Conservation (phyloP, 805 yeast genomes). For the Spathaspora hagerdaliae region DNA sequence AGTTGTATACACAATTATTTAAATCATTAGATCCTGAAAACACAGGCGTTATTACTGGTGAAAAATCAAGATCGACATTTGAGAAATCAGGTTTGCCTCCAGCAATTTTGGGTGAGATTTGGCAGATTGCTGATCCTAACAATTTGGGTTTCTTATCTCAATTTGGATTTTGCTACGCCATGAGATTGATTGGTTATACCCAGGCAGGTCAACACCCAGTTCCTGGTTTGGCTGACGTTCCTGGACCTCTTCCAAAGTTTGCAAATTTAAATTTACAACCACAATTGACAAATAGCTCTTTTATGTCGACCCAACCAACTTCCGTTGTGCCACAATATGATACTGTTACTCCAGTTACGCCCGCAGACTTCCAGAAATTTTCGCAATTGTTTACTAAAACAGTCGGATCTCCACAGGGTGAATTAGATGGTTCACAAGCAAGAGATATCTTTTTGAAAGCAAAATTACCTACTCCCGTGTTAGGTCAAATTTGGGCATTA, state of each 20-base stretch:
- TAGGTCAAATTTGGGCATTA: constrained; percentile 86
- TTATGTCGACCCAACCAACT: constrained; percentile 40
- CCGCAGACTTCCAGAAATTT: constrained; percentile 59
- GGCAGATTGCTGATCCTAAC: constrained; percentile 91
- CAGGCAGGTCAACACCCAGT: constrained; percentile 66
- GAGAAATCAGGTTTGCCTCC: constrained; percentile 85
- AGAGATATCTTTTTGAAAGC: constrained; percentile 87
- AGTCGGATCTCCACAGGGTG: constrained; percentile 47
- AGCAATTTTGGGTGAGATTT: constrained; percentile 75
- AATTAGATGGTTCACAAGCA: constrained; percentile 76
- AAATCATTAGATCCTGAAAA: constrained; percentile 73
- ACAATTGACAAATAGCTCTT: constrained; percentile 34
- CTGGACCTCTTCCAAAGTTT: constrained; percentile 67
- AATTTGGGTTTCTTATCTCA: constrained; percentile 82
- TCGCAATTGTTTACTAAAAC: constrained; percentile 72
- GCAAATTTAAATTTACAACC: constrained; percentile 25
- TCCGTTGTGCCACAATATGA: constrained; percentile 23
- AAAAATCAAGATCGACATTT: constrained; percentile 73
- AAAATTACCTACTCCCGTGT: constrained; percentile 65
- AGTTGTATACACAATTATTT: constrained; percentile 70
- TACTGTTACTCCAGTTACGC: constrained; percentile 48
- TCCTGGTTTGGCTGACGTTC: constrained; percentile 47
- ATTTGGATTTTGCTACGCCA: constrained; percentile 76
- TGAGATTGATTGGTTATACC: constrained; percentile 85
- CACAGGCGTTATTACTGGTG: constrained; percentile 84